phyloP scores from a whole-genome alignment of 202 grass and related monocot genomes.

The Cymbopogon flexuosus region DNA sequence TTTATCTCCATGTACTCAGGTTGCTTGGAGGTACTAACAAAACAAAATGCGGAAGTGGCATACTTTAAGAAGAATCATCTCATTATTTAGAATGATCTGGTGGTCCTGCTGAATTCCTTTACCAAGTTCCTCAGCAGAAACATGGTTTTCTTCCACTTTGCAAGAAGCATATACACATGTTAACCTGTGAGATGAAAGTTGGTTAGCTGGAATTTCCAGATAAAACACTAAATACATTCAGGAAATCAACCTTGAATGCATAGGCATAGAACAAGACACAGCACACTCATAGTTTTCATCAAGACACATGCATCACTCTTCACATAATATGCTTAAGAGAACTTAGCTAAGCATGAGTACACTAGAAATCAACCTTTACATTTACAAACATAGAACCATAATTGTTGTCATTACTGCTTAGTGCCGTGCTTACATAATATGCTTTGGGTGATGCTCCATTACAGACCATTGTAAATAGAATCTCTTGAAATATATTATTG shows the following conservation, averaged over 20 bases:
- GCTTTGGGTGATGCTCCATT: conserved; percentile 97
- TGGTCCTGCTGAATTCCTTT: conserved; percentile 93
- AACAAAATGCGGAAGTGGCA: conserved; percentile 27
- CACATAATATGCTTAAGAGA: background rate
- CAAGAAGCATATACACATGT: conserved; percentile 96
- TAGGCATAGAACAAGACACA: background rate
- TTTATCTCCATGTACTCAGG: background rate
- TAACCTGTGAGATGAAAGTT: conserved; percentile 59
- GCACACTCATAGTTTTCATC: background rate
- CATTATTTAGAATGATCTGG: conserved; percentile 92
- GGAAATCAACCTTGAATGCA: conserved; percentile 10
- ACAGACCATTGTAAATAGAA: conserved; percentile 94
- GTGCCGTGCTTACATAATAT: conserved; percentile 76
- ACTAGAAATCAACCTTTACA: conserved; percentile 3
- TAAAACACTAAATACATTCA: conserved; percentile 18
- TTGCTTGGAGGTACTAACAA: conserved; percentile 22
- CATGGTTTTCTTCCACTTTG: conserved; percentile 99
- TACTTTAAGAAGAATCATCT: conserved; percentile 88
- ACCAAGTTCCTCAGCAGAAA: conserved; percentile 96
- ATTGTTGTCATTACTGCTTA: background rate
- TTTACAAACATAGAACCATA: conserved; percentile 12
- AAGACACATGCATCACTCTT: background rate
- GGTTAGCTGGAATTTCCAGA: background rate
- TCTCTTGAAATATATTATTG: conserved; percentile 98
- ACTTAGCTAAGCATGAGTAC: conserved; percentile 16